phyloP scores from a whole-genome alignment of 345 rosid species.

The Eucalyptus sp. region DNA sequence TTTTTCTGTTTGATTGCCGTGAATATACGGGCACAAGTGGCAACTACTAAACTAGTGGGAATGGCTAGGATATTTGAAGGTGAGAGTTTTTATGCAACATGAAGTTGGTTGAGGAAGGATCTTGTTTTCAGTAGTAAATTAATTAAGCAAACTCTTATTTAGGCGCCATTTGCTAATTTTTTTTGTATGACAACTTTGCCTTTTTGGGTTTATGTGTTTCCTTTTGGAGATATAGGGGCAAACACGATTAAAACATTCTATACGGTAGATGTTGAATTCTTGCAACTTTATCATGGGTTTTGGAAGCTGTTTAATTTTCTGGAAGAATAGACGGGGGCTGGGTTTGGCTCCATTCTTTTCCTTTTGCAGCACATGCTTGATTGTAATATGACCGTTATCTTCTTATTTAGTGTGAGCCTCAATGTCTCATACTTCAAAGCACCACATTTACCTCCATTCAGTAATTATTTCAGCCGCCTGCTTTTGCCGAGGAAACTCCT shows the following conservation, averaged over 20 bases:
- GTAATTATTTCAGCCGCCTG: slow-evolving; percentile 72
- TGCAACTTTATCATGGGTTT: background rate
- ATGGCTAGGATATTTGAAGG: background rate
- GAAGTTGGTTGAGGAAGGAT: background rate
- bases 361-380: background rate
- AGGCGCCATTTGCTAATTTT: background rate
- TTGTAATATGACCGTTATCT: background rate
- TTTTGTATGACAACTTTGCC: background rate
- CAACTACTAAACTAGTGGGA: background rate
- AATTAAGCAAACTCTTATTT: background rate
- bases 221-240: background rate
- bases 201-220: background rate
- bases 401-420: background rate
- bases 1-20: background rate
- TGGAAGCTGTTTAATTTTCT: background rate
- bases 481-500: slow-evolving; percentile 69
- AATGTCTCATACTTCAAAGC: background rate
- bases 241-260: background rate
- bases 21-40: background rate
- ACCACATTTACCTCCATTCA: background rate
- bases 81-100: background rate
- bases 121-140: background rate
- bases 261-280: background rate
- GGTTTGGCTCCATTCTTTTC: background rate
- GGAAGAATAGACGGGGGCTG: background rate